Evolutionary conservation across 495 filamentous ascomycete genomes (phyloP), one percentile per base, ranked within the genome.

Genomic region (Monascus purpureus): DNA sequence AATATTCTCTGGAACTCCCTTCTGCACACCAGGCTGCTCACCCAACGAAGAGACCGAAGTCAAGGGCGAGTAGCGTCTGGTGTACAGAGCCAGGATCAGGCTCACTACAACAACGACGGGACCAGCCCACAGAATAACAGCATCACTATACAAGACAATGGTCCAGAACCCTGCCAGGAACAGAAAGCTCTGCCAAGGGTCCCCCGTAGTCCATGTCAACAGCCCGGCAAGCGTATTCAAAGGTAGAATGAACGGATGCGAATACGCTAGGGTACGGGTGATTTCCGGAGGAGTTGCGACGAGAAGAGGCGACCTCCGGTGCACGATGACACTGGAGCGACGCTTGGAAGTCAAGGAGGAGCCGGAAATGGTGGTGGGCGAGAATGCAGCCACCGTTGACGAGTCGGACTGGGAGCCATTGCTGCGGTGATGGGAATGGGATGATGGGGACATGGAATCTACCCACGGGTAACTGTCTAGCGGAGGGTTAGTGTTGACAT

Each of bases 101-200:
- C 67, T 61, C 32, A 77, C 42, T 13, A 95, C 87, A 14, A 88
- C 58, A 12, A 93, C 61, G 28, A 95, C 61, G 9, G 90, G 90
- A 5, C 92, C 92, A 1, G 79, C 75, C 53, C 72, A 75, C 25
- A 78, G 67, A 41, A 95, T 66, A 13, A 93, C 61, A 13, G 65
- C 57, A 54, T 93, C 88, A 25, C 85, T 85, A 50, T 95, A 96
- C 2, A 94, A 61, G 1, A 82, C 76, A 6, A 78, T 51, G 0
- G 72, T 76, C 90, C 90, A 99, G 47, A 93, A 99, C 3, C 49
- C 62, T 2, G 75, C 72, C 8, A 99, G 64, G 17, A 96, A 50
- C 29, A 99, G 61, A 55, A 99, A 99, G 63, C 84, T 92, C 59
- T 95, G 84, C 87, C 87, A 96, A 2, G 86, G 76, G 43, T 99